Evolutionary conservation across 306 rosid species (phyloP).

Genomic region (Erythrophleum fordii): DNA sequence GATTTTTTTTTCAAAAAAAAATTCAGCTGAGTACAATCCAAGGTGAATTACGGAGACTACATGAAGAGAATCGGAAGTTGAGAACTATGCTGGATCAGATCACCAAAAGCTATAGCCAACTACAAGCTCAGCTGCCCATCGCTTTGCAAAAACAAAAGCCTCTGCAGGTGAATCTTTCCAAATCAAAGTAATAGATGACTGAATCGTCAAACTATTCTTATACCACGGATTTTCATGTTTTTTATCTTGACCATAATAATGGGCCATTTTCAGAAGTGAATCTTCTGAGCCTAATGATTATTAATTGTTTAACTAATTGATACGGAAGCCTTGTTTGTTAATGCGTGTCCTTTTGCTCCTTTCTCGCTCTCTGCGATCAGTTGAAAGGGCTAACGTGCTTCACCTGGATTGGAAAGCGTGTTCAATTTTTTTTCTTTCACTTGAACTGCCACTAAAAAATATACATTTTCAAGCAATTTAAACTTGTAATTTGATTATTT

Average conservation of each 20-base stretch:
- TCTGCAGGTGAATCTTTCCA: conserved; percentile 31
- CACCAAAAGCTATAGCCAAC: conserved; percentile 48
- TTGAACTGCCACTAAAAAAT: not conserved
- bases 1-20: not conserved
- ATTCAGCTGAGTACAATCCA: conserved; percentile 32
- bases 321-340: not conserved
- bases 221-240: not conserved
- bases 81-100: conserved; percentile 50
- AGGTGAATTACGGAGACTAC: conserved; percentile 46
- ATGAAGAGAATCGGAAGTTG: conserved; percentile 48
- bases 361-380: not conserved
- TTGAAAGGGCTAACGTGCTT: conserved; percentile 44
- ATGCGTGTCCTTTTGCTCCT: not conserved
- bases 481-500: not conserved
- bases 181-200: not conserved
- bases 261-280: not conserved
- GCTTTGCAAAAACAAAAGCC: conserved; percentile 45
- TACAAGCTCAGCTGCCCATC: conserved; percentile 49
- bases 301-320: not conserved
- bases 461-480: not conserved
- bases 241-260: not conserved
- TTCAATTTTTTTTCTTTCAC: conserved; percentile 11
- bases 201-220: not conserved
- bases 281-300: not conserved
- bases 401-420: conserved; percentile 38